These are phyloP conservation scores for Penicillium lividum DNA, from an alignment of 495 filamentous ascomycete species.

Conservation along the genomic window DNA sequence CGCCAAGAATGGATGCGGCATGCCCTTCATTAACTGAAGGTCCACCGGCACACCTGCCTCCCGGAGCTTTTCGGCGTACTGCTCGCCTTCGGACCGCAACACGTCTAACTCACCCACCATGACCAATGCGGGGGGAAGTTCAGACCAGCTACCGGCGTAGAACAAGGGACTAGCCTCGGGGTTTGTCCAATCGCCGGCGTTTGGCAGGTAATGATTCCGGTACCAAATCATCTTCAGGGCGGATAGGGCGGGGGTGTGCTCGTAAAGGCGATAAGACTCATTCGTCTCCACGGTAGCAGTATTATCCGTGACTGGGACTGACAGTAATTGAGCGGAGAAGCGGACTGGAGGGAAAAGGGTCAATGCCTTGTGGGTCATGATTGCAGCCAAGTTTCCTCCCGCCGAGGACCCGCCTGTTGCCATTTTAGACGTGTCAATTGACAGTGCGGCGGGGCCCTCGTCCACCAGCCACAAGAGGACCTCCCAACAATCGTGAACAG, in stretches of 20 bases:
- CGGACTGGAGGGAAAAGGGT: slow-evolving; percentile 41
- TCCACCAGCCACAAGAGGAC: slow-evolving; percentile 54
- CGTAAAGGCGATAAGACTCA: slow-evolving; percentile 49
- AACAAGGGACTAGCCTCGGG: slow-evolving; percentile 58
- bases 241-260: slow-evolving; percentile 51
- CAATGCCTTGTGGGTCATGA: slow-evolving; percentile 56
- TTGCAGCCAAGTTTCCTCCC: slow-evolving; percentile 55
- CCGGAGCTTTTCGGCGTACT: slow-evolving; percentile 48
- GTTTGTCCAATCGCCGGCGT: slow-evolving; percentile 42
- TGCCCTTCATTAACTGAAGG: slow-evolving; percentile 57
- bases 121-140: slow-evolving; percentile 51
- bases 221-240: slow-evolving; percentile 62
- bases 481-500: slow-evolving; percentile 60
- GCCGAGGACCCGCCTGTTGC: slow-evolving; percentile 59
- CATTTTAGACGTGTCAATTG: slow-evolving; percentile 46
- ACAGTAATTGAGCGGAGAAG: slow-evolving; percentile 54
- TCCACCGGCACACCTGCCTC: slow-evolving; percentile 56
- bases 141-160: slow-evolving; percentile 48
- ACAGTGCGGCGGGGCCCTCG: slow-evolving; percentile 38
- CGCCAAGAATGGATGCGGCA: slow-evolving; percentile 63
- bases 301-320: slow-evolving; percentile 61
- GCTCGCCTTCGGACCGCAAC: slow-evolving; percentile 52
- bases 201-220: slow-evolving; percentile 56
- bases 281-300: slow-evolving; percentile 48
- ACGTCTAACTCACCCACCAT: slow-evolving; percentile 61